Base-by-base conservation (phyloP, 208 protist species). In the Leptomonas seymouri region DNA sequence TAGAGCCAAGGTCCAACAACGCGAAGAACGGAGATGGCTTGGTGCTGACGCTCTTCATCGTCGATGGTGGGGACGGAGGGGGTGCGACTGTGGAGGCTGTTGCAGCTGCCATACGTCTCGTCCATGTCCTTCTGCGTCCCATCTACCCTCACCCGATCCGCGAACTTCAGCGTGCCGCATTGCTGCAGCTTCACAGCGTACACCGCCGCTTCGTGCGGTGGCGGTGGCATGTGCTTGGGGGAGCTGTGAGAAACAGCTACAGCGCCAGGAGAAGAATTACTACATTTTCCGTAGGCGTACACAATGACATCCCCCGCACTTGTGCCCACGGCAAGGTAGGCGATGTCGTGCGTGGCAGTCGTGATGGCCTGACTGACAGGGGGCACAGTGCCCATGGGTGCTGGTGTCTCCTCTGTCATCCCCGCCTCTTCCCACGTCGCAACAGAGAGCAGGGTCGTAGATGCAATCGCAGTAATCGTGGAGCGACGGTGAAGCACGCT, bases 1-100 rank as follows among this genome's bases (percentile, higher is more conserved):
- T 76, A 76, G 27, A 76, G 16, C 71, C 71, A 76, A 28, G 67
- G 61, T 16, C 67, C 71, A 14, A 71, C 51, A 4, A 76, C 5
- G 21, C 55, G 71, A 3, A 70, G 36, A 7, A 61, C 71, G 41
- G 71, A 71, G 30, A 76, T 46, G 0, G 63, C 67, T 27, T 18
- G 41, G 3, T 31, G 7, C n/a, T 54, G 42, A 0, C 2, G 3
- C 3, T 31, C 48, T 5, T 31, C 48, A n/a, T 45, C 60, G 48
- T 46, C n/a, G 48, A 16, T 3, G 18, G n/a, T 49, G 23, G 27
- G 21, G 1, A 34, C 28, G n/a, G 54, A 21, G 5, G 34, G 30
- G 9, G 54, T 45, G 28, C 28, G 11, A n/a, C 8, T 6, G 54
- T 44, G 21, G n/a, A 23, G 31, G n/a, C 9, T 34, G 28, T 20